A percentile compares a stretch with the other conserved stretches of the same genome.
Conservation (phyloP, 1,284 basidiomycete genomes). For the Cutaneotrichosporon daszewskae region DNA sequence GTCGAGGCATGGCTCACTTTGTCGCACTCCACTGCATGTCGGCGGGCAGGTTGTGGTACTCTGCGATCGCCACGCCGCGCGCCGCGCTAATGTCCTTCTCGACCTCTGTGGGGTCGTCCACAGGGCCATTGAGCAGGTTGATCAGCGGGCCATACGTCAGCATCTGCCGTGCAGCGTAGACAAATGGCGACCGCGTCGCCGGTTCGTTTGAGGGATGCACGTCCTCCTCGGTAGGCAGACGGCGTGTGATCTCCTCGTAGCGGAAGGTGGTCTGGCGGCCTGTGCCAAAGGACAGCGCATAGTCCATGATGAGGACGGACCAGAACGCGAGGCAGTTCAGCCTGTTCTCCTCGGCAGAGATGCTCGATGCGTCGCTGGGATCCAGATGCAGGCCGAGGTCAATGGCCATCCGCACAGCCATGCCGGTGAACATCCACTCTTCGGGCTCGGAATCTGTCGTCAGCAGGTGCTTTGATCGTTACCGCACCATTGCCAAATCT, state of each 20-base stretch:
- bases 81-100: slow-evolving; percentile 5
- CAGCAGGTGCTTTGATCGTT: slow-evolving; percentile 1
- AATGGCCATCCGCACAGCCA: slow-evolving; percentile 30
- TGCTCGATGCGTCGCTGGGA: slow-evolving; percentile 8
- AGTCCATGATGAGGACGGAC: slow-evolving; percentile 27
- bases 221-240: slow-evolving; percentile 1
- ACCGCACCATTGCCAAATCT: slow-evolving; percentile 30
- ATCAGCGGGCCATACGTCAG: slow-evolving; percentile 21
- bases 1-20: slow-evolving; percentile 16
- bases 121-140: slow-evolving; percentile 22
- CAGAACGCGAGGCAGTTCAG: slow-evolving; percentile 29
- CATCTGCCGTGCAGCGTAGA: slow-evolving; percentile 25
- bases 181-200: slow-evolving; percentile 18
- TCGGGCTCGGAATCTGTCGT: slow-evolving; percentile 26
- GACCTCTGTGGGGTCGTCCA: not conserved
- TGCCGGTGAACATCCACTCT: slow-evolving; percentile 27
- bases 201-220: not conserved
- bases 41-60: slow-evolving; percentile 23
- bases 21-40: slow-evolving; percentile 30
- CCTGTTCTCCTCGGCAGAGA: slow-evolving; percentile 16
- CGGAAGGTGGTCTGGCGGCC: slow-evolving; percentile 28
- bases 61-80: slow-evolving; percentile 15
- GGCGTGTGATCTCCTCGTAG: slow-evolving; percentile 25
- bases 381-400: slow-evolving; percentile 28
- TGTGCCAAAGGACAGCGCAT: slow-evolving; percentile 24